Base-by-base conservation (phyloP, 2,329 filamentous ascomycete species). In the Talaromyces rugulosus region DNA sequence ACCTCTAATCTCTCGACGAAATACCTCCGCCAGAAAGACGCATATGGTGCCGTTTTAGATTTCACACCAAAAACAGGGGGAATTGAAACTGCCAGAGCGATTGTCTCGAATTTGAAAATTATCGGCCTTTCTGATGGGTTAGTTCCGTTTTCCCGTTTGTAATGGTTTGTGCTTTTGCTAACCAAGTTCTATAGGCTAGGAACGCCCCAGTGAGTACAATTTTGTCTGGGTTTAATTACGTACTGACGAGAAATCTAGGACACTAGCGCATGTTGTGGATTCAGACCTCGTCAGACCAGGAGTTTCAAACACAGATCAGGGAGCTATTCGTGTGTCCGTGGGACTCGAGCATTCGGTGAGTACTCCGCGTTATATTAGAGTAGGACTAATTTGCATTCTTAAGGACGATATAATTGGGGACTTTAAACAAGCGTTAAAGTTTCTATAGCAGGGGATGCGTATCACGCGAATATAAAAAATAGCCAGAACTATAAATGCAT, bases 291-390 rank as follows among this genome's bases (percentile, higher is more conserved):
- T 27, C 92, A 51, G 84, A 91, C 73, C 92, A 96, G 83, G 90
- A 87, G 80, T 73, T 82, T 61, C 86, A 79, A 73, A 91, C 89
- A 33, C 92, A 91, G 68, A 90, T 92, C 12, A 93, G 90, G 28
- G 70, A 89, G 84, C 96, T 55, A 96, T 96, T 76, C 89, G 92
- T 66, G 93, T 96, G 71, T 96, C 91, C 0, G 92, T 96, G 59
- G 92, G 92, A 54, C 93, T 89, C 1, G 92, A 96, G 80, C 91
- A 96, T 75, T 94, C 96, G 72, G 61, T 63, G 60, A 60, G 61
- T 60, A 47, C 27, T 34, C 5, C 5, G n/a, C 14, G 4, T 9
- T 12, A 27, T 31, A 3, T 11, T 11, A 28, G 5, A 16, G 27
- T 30, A 5, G 12, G n/a, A 53, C 30, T 62, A 8, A 31, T 40